phyloP scores from a whole-genome alignment of 768 basidiomycete genomes.

The Trametes sanguinea region DNA sequence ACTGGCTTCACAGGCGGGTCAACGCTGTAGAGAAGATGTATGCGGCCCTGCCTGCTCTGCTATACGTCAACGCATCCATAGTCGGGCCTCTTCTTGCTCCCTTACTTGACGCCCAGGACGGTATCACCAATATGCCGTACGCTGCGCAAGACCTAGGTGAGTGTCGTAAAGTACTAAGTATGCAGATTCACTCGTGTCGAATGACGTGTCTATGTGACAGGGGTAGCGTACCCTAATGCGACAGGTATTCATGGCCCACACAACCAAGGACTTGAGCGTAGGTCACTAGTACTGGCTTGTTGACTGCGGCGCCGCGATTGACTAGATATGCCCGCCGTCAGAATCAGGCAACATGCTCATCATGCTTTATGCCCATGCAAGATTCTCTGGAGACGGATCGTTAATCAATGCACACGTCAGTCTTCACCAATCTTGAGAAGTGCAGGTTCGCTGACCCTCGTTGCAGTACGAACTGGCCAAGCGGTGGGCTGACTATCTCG shows the following conservation, averaged over 20 bases:
- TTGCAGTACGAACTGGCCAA: constrained; percentile 28
- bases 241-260: constrained; percentile 11
- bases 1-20: constrained; percentile 26
- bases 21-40: constrained; percentile 37
- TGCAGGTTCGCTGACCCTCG: not conserved
- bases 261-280: constrained; percentile 18
- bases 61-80: constrained; percentile 35
- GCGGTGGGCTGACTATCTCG: constrained; percentile 30
- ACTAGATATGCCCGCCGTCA: constrained; percentile 2
- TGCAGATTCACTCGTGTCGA: no score
- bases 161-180: no score
- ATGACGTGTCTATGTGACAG: no score
- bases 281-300: not conserved
- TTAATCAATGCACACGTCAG: constrained; percentile 22
- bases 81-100: constrained; percentile 31
- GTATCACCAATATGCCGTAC: constrained; percentile 22
- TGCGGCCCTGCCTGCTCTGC: constrained; percentile 32
- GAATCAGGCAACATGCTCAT: constrained; percentile 38
- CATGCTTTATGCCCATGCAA: constrained; percentile 33
- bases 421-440: not conserved
- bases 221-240: constrained; percentile 17
- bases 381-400: constrained; percentile 30
- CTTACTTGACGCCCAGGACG: constrained; percentile 30
- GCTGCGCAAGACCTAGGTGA: constrained; percentile 34
- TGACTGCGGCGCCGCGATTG: no score